A percentile compares a stretch with the other conserved stretches of the same genome.
Evolutionary conservation across 1,284 basidiomycete genomes (phyloP).

Genomic region (Moesziomyces sp.): DNA sequence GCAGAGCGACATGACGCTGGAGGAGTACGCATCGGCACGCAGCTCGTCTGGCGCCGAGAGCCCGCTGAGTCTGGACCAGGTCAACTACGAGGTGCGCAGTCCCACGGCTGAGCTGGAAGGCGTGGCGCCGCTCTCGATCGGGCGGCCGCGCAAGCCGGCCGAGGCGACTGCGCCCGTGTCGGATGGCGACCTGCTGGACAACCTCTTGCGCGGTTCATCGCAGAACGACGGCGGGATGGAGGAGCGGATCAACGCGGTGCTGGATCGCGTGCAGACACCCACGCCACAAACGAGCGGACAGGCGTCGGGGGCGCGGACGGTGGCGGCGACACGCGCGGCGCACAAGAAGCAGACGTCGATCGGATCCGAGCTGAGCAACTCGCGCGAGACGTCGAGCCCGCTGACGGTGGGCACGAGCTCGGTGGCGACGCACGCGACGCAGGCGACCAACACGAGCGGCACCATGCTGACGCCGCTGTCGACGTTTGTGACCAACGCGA

Average conservation of each 20-base stretch:
- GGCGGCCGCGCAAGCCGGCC: conserved; percentile 7
- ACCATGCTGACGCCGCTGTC: conserved; percentile 51
- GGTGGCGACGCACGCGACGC: conserved; percentile 27
- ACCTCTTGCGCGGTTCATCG: conserved; percentile 22
- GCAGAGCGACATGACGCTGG: conserved; percentile 44
- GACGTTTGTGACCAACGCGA: conserved; percentile 11
- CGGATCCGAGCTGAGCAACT: conserved; percentile 36
- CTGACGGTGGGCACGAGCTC: conserved; percentile 43
- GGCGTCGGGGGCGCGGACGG: neutral
- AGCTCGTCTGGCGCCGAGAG: conserved; percentile 29
- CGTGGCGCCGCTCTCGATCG: conserved; percentile 20
- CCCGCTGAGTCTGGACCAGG: conserved; percentile 49
- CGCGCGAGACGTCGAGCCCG: conserved; percentile 39
- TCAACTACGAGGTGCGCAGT: conserved; percentile 28
- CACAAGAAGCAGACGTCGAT: conserved; percentile 49
- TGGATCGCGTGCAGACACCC: conserved; percentile 40
- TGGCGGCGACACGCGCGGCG: conserved; percentile 5
- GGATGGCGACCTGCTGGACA: conserved; percentile 46
- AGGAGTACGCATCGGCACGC: conserved; percentile 46
- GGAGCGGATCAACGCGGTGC: conserved; percentile 56
- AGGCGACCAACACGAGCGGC: conserved; percentile 24
- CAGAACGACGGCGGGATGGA: conserved; percentile 27
- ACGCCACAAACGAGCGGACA: conserved; percentile 1
- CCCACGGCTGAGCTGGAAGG: conserved; percentile 9
- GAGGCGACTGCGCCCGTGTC: neutral